Base-by-base conservation (phyloP, 73 alveolate genomes). In the Durusdinium trenchii region DNA sequence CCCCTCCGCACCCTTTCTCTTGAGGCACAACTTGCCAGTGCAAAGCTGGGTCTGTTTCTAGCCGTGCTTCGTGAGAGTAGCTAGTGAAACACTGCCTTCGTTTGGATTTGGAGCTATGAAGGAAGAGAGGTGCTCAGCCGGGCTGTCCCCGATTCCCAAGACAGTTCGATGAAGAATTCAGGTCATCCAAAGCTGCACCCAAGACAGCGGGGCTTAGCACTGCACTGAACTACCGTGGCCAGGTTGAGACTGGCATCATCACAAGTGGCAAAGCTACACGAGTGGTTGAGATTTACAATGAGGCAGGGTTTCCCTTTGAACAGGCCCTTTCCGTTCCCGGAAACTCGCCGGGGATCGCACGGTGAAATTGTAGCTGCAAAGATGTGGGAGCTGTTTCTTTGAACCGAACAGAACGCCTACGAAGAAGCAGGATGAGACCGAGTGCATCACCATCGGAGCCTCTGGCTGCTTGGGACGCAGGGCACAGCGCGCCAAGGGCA, bases 191-290 rank as follows among this genome's bases (percentile, higher is more conserved):
- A 2, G 18, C 73, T 60, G 1, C 69, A 12, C 32, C 69, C 32
- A 23, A 32, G 73, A 60, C 30, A 32, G 30, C 30, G 73, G 73
- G 18, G 69, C 23, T 57, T 57, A 23, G n/a, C n/a, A 23, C 32
- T 0, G n/a, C 9, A 30, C 50, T 3, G 83, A n/a, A 32, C 20
- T n/a, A 7, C 90, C 47, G 7, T 79, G 32, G 86, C 43, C 46
- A 90, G 96, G 85, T 90, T 10, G 96, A 90, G 86, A 90, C 96
- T 7, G 96, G 96, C 50, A 45, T 90, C 48, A 75, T 90, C 86
- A 90, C 96, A 90, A 90, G 87, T 47, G 96, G 96, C 71, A 90
- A 90, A 75, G 96, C 96, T 73, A 90, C 96, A 46, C 81, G 96
- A 51, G 86, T 90, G n/a, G 96, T 90, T 73, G 96, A 90, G 96